Percentiles rank a stretch among this genome's conserved stretches.
These are phyloP conservation scores for Trichoderma sp. DNA, from an alignment of 2,329 filamentous ascomycete species.

Conservation along the genomic window DNA sequence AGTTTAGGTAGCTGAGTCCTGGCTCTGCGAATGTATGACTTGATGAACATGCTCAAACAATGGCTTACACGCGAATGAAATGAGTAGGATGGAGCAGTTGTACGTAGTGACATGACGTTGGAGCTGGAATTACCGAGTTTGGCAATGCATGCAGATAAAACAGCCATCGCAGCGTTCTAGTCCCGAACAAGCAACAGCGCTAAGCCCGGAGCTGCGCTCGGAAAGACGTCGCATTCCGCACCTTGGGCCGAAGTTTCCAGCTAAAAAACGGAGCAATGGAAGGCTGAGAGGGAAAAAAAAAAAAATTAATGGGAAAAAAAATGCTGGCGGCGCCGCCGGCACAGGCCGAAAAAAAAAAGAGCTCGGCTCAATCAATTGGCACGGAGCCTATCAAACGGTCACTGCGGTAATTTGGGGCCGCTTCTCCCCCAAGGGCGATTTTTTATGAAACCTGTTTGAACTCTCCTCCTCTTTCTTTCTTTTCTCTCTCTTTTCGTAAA, in stretches of 20 bases:
- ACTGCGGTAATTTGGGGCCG: constrained; percentile 15
- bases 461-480: not conserved
- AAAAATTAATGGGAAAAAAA: constrained; percentile 1
- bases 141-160: not conserved
- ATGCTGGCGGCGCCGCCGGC: constrained; percentile 19
- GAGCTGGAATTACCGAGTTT: not conserved
- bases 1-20: not conserved
- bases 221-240: constrained; percentile 31
- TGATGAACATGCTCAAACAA: not conserved
- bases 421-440: not conserved
- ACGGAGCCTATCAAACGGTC: constrained; percentile 10
- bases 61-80: not conserved
- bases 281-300: not conserved
- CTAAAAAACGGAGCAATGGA: constrained; percentile 14
- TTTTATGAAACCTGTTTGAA: constrained; percentile 10
- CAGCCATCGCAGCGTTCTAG: not conserved
- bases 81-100: too few relatives aligned
- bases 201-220: constrained; percentile 26
- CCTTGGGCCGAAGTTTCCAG: constrained; percentile 5
- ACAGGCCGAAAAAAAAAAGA: constrained; percentile 11
- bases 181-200: not conserved
- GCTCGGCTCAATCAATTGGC: constrained; percentile 25
- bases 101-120: not conserved
- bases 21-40: constrained; percentile 9
- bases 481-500: not conserved